Evolutionary conservation across 805 yeast genomes (phyloP).

Genomic region (Lipomyces kockii): DNA sequence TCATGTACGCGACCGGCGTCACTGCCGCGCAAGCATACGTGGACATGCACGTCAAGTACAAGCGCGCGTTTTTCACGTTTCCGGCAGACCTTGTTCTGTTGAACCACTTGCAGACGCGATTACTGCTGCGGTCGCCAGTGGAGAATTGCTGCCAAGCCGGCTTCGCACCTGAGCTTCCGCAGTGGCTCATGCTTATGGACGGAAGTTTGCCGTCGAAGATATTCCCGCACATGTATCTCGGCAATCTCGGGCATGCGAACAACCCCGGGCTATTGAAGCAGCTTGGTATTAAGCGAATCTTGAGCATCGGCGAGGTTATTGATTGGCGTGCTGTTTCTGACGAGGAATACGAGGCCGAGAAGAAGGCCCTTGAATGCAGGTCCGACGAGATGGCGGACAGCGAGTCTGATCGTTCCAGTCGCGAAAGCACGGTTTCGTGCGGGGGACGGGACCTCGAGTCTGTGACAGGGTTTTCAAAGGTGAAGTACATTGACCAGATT

Average conservation of each 20-base stretch:
- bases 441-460: neutral
- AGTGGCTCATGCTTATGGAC: slow-evolving; percentile 46
- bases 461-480: slow-evolving; percentile 48
- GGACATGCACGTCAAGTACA: slow-evolving; percentile 62
- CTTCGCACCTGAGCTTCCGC: slow-evolving; percentile 26
- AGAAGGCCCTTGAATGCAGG: neutral
- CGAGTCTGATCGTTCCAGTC: neutral
- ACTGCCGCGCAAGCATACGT: slow-evolving; percentile 67
- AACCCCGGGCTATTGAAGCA: slow-evolving; percentile 63
- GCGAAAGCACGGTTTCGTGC: slow-evolving; percentile 1
- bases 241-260: slow-evolving; percentile 82
- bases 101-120: slow-evolving; percentile 63
- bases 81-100: slow-evolving; percentile 72
- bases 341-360: slow-evolving; percentile 8
- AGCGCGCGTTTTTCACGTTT: slow-evolving; percentile 84
- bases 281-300: slow-evolving; percentile 72
- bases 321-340: slow-evolving; percentile 30
- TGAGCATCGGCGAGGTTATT: slow-evolving; percentile 79
- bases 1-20: slow-evolving; percentile 69
- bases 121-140: slow-evolving; percentile 57
- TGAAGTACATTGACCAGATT: slow-evolving; percentile 69
- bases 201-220: slow-evolving; percentile 86
- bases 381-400: neutral
- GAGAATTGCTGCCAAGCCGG: slow-evolving; percentile 12
- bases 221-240: slow-evolving; percentile 81